phyloP scores from a whole-genome alignment of 257 asterid species.

The Galeopsis tetrahit region DNA sequence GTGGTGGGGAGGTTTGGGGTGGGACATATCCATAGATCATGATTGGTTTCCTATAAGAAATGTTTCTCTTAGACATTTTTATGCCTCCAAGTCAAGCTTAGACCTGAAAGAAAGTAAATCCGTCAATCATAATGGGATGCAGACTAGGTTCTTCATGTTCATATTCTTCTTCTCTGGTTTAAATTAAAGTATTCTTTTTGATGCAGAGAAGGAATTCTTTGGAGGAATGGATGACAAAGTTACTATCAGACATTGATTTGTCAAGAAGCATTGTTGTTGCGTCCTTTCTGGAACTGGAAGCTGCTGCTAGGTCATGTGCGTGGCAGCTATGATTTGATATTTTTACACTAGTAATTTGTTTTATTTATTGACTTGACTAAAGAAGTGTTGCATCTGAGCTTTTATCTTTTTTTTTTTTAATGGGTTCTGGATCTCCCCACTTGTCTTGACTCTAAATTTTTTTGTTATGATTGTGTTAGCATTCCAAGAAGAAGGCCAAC shows the following conservation, averaged over 20 bases:
- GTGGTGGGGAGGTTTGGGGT: not conserved
- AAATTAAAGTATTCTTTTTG: slow-evolving; percentile 33
- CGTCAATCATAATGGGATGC: not conserved
- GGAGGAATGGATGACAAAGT: slow-evolving; percentile 92
- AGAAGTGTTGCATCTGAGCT: slow-evolving; percentile 28
- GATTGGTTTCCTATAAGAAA: slow-evolving; percentile 14
- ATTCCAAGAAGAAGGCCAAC: slow-evolving; percentile 76
- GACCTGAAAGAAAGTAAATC: slow-evolving; percentile 17
- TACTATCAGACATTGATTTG: slow-evolving; percentile 85
- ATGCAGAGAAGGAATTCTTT: slow-evolving; percentile 84
- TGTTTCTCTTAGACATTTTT: slow-evolving; percentile 9
- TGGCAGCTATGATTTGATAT: slow-evolving; percentile 29
- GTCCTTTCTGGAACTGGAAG: slow-evolving; percentile 96
- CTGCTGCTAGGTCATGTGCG: slow-evolving; percentile 95
- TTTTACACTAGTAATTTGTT: not conserved
- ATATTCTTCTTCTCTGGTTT: slow-evolving; percentile 24
- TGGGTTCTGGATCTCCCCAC: slow-evolving; percentile 12
- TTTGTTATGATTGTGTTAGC: slow-evolving; percentile 56
- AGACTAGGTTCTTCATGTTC: slow-evolving; percentile 24
- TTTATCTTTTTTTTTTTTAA: not conserved
- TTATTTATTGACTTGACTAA: slow-evolving; percentile 13
- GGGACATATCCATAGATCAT: not conserved
- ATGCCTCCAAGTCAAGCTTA: slow-evolving; percentile 29
- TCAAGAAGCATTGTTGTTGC: slow-evolving; percentile 87
- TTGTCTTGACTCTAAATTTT: slow-evolving; percentile 26